Evolutionary conservation across 2,329 filamentous ascomycete species (phyloP).

Genomic region (Fusarium globosum): DNA sequence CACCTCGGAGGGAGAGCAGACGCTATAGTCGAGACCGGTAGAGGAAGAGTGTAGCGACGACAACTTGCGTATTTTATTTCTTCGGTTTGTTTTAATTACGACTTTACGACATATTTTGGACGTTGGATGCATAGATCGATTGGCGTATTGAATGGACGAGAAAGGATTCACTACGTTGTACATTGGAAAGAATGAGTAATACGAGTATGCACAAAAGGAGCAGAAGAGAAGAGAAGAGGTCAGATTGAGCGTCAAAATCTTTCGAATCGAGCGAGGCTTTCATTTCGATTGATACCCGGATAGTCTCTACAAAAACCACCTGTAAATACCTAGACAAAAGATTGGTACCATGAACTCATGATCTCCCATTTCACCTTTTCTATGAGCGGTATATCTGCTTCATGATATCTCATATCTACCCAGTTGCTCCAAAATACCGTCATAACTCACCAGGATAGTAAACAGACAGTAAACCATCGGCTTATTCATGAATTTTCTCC

Average conservation of each 20-base stretch:
- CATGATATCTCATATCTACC: conserved; percentile 19
- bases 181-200: conserved; percentile 2
- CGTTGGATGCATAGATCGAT: conserved; percentile 11
- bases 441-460: conserved; percentile 5
- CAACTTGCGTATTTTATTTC: conserved; percentile 11
- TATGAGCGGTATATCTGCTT: conserved; percentile 31
- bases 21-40: conserved; percentile 35
- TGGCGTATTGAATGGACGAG: background rate
- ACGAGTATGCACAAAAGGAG: background rate
- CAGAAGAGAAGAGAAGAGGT: background rate
- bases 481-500: background rate
- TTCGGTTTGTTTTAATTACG: conserved; percentile 13
- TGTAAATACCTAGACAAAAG: conserved; percentile 22
- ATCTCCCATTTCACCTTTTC: conserved; percentile 4
- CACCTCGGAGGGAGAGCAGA: conserved; percentile 38
- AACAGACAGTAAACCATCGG: background rate
- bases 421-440: background rate
- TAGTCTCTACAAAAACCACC: conserved; percentile 12
- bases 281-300: conserved; percentile 27
- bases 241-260: conserved; percentile 9
- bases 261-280: conserved; percentile 19
- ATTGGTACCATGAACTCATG: background rate
- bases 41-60: background rate
- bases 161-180: background rate
- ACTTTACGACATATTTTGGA: conserved; percentile 30